Evolutionary conservation across 176 grass and related monocot genomes (phyloP).

Genomic region (Pontederia paniculata): DNA sequence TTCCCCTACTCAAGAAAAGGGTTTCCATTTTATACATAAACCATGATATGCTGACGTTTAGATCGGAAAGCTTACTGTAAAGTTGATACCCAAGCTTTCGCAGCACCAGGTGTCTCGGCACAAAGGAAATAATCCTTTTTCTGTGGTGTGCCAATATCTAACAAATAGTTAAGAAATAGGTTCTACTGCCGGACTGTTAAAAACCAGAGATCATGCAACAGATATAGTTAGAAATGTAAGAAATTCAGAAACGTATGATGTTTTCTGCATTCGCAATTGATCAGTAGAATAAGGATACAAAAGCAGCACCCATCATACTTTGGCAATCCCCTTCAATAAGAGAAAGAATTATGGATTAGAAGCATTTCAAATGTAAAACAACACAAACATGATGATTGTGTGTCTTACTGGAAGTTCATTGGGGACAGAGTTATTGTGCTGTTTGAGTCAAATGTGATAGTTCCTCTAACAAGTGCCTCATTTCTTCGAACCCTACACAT

Average conservation of each 20-base stretch:
- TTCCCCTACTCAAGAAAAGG: too few relatives aligned
- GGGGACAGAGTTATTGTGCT: constrained; percentile 92
- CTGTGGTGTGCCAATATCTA: constrained; percentile 90
- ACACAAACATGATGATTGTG: neutral
- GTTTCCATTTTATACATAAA: too few relatives aligned
- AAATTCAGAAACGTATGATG: constrained; percentile 2
- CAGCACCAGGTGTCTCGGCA: constrained; percentile 81
- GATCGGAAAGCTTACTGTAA: constrained; percentile 64
- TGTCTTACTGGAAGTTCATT: constrained; percentile 92
- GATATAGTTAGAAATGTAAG: constrained; percentile 15
- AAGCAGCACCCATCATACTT: constrained; percentile 97
- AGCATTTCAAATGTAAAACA: neutral
- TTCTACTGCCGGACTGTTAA: too few relatives aligned
- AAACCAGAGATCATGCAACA: neutral
- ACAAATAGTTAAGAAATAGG: constrained; percentile 39
- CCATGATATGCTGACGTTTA: neutral
- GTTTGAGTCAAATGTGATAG: constrained; percentile 79
- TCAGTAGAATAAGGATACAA: constrained; percentile 52
- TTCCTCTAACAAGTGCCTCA: constrained; percentile 64
- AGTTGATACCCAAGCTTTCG: constrained; percentile 94
- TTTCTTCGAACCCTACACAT: constrained; percentile 54
- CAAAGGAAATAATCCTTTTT: constrained; percentile 99
- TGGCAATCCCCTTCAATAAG: constrained; percentile 64
- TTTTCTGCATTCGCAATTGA: neutral
- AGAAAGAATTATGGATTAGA: constrained; percentile 6